phyloP scores from a whole-genome alignment of 2,329 filamentous ascomycete species.

The Xylaria arbuscula region DNA sequence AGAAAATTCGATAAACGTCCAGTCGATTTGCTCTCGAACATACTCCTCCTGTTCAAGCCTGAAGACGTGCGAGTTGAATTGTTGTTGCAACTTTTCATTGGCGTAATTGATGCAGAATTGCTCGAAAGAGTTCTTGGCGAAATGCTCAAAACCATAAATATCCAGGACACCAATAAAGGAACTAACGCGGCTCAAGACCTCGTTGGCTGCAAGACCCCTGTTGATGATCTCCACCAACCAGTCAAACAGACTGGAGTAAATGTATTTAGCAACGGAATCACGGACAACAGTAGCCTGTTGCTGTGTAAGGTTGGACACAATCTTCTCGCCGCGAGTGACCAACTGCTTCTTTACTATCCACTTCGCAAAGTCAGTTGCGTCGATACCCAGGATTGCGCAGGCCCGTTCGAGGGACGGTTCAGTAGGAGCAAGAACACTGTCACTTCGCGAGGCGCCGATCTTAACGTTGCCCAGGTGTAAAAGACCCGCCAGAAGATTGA shows the following conservation, averaged over 20 bases:
- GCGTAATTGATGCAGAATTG: slow-evolving; percentile 99
- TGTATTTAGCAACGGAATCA: slow-evolving; percentile 98
- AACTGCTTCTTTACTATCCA: slow-evolving; percentile 99
- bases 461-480: slow-evolving; percentile 97
- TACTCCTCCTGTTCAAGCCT: slow-evolving; percentile 99
- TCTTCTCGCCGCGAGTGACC: slow-evolving; percentile 95
- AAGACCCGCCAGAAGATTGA: slow-evolving; percentile 88
- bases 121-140: slow-evolving; percentile 99
- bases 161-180: slow-evolving; percentile 98
- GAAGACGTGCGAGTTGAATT: slow-evolving; percentile 99
- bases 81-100: slow-evolving; percentile 98
- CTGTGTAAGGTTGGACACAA: slow-evolving; percentile 92
- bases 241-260: slow-evolving; percentile 98
- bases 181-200: slow-evolving; percentile 81
- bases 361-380: slow-evolving; percentile 87
- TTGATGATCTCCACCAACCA: slow-evolving; percentile 99
- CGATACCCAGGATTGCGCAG: slow-evolving; percentile 86
- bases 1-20: slow-evolving; percentile 99
- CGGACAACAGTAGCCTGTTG: slow-evolving; percentile 94
- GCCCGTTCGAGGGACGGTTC: slow-evolving; percentile 87
- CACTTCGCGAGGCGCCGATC: slow-evolving; percentile 88
- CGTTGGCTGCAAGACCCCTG: slow-evolving; percentile 85
- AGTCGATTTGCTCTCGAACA: slow-evolving; percentile 94
- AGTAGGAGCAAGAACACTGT: slow-evolving; percentile 81
- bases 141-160: slow-evolving; percentile 99